Base-by-base conservation (phyloP, 345 rosid species). In the Eutrema yunnanense region DNA sequence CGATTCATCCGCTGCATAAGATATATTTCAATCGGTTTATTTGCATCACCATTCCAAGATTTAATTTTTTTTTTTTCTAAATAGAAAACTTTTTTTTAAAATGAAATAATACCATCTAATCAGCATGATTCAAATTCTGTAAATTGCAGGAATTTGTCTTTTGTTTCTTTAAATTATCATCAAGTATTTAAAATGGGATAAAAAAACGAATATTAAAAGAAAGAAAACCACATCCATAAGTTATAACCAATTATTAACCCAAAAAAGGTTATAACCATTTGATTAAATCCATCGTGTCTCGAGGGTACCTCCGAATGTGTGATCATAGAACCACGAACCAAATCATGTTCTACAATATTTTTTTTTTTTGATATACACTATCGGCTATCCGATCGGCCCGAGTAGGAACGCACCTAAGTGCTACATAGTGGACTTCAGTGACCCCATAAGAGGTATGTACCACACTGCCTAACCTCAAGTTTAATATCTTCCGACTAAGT, bases 321-420 rank as follows among this genome's bases (percentile, higher is more conserved):
- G 71, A 75, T 69, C 75, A 69, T 75, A 69, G 65, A 69, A 76
- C 75, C 75, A 62, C 79, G 75, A 69, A 76, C 75, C 79, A 62
- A 40, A 76, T 76, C 79, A 76, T 69, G 79, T 76, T 69, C 75
- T 62, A 46, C 59, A 46, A 34, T 50, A 36, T 68, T n/a, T 42
- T n/a, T n/a, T n/a, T n/a, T n/a, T n/a, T n/a, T n/a, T n/a, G n/a
- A n/a, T n/a, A n/a, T n/a, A n/a, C n/a, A n/a, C n/a, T n/a, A n/a
- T n/a, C n/a, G n/a, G n/a, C n/a, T n/a, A n/a, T n/a, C n/a, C n/a
- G n/a, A n/a, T n/a, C n/a, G n/a, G n/a, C n/a, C n/a, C n/a, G n/a
- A n/a, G n/a, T n/a, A n/a, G n/a, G n/a, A n/a, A n/a, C n/a, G n/a
- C n/a, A n/a, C n/a, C n/a, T n/a, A n/a, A n/a, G n/a, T n/a, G n/a